Base-by-base conservation (phyloP, 2,329 filamentous ascomycete species). In the Colletotrichum sp. region DNA sequence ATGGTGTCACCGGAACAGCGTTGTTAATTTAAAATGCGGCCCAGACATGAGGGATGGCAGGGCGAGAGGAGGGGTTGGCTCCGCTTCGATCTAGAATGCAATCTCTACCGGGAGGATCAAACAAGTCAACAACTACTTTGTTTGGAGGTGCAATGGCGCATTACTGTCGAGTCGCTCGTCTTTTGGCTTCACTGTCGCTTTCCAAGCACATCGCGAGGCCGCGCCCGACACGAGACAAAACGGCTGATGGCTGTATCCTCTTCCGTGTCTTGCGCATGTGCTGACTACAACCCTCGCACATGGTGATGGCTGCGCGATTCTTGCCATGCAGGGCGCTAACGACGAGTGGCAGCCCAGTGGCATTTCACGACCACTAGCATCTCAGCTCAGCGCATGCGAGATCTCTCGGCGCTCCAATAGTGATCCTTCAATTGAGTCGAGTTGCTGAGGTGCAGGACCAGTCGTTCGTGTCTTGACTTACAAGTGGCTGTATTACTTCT, bases 21-120 rank as follows among this genome's bases (percentile, higher is more conserved):
- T 57, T 61, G 34, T 64, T 68, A n/a, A 75, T 68, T 72, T 72
- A 44, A 68, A 39, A 74, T 66, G 55, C 39, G 28, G 59, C n/a
- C 39, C 36, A 27, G 55, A 52, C 30, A 28, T 25, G 39, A 55
- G 61, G 68, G 66, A 27, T 27, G 36, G 25, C 19, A 52, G n/a
- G 25, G 48, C 59, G 11, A 66, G 52, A 25, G 19, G 57, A 65
- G 64, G 59, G 68, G 44, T 16, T 12, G 64, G 22, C 36, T 32
- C 64, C 44, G 28, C 57, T 57, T 44, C 36, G 70, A 69, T 65
- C 32, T 68, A 36, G 57, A 44, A 59, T 63, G 63, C 28, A 60
- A 75, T 68, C 59, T 65, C 44, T 34, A 65, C 52, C 72, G 61
- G 72, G 48, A 74, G 52, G 72, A 74, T 71, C 61, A 71, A 71